Conservation (phyloP, 208 protist genomes). For the Angomonas ambiguus region DNA sequence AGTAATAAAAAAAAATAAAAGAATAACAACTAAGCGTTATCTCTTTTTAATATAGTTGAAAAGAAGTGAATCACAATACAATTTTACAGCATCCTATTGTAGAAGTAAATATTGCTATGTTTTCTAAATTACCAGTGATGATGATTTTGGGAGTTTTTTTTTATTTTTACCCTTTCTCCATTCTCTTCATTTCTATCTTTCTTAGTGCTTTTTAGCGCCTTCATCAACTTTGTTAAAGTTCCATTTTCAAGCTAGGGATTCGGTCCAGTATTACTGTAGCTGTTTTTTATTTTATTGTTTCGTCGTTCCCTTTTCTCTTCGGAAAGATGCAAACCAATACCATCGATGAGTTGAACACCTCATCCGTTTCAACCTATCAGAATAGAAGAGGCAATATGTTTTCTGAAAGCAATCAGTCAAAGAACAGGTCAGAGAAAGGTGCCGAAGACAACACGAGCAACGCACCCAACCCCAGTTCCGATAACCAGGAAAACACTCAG, state of each 20-base stretch:
- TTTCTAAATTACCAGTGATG: too few relatives aligned
- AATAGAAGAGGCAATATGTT: background rate
- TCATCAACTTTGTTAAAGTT: background rate
- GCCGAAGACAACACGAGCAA: background rate
- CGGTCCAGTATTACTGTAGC: background rate
- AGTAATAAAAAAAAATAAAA: too few relatives aligned
- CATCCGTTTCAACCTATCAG: conserved; percentile 14
- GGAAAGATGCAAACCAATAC: background rate
- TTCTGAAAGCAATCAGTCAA: background rate
- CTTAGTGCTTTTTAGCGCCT: background rate
- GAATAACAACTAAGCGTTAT: too few relatives aligned
- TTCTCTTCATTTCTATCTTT: background rate
- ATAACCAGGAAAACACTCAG: conserved; percentile 25
- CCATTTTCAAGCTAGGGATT: too few relatives aligned
- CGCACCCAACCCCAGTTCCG: background rate
- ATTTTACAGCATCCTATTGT: too few relatives aligned
- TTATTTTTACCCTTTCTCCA: conserved; percentile 1
- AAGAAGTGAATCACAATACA: too few relatives aligned
- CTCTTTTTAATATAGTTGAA: too few relatives aligned
- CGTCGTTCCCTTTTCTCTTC: background rate
- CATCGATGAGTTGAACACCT: conserved; percentile 12
- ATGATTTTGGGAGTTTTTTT: too few relatives aligned
- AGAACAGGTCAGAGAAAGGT: background rate
- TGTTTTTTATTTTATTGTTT: conserved; percentile 16
- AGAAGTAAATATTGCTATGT: too few relatives aligned